phyloP scores from a whole-genome alignment of 345 rosid species.

The Microcos paniculata region DNA sequence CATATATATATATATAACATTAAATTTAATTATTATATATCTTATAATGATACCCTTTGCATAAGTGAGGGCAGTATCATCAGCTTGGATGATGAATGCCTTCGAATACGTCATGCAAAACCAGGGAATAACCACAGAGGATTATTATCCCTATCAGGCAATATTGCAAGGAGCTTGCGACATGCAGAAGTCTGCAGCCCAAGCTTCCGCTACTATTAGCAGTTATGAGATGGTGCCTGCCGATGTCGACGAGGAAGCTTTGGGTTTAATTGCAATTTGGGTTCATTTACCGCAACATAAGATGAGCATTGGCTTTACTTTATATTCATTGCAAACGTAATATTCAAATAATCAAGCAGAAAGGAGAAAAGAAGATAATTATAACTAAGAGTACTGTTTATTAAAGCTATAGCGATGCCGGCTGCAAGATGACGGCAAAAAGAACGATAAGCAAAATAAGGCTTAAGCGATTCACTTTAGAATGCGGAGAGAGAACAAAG shows the following conservation, averaged over 20 bases:
- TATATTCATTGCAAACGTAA: no score
- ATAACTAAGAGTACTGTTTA: no score
- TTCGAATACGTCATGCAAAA: constrained; percentile 35
- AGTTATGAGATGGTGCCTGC: constrained; percentile 40
- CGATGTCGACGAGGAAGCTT: constrained; percentile 41
- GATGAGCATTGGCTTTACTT: no score
- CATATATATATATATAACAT: no score
- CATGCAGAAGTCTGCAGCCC: background rate
- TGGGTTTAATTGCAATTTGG: no score
- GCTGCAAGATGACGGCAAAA: background rate
- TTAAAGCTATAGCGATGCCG: no score
- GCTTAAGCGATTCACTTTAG: background rate
- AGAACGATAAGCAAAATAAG: background rate
- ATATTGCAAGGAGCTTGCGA: constrained; percentile 39
- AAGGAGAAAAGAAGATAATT: no score
- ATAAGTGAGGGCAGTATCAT: no score
- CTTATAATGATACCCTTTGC: no score
- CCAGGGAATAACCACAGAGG: constrained; percentile 45
- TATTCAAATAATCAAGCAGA: no score
- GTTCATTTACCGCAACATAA: no score
- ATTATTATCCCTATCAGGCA: constrained; percentile 43
- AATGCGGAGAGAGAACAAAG: background rate
- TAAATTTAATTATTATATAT: no score
- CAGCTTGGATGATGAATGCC: constrained; percentile 44
- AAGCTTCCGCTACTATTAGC: constrained; percentile 26